Base-by-base conservation (phyloP, 2,329 filamentous ascomycete genomes). In the Fusarium nanum region DNA sequence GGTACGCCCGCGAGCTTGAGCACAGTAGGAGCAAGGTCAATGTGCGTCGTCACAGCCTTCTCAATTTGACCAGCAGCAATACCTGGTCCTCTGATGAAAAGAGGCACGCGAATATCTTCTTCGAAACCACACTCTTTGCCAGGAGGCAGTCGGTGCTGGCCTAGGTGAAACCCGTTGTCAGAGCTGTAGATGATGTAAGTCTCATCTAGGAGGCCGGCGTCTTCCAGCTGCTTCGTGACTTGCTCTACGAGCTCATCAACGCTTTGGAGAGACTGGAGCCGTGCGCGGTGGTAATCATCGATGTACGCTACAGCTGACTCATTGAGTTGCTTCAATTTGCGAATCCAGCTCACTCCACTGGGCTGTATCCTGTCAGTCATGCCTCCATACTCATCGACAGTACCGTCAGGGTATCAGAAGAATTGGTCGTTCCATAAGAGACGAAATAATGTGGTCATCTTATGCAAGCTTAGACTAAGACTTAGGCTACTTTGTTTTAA, bases 11-110 rank as follows among this genome's bases (percentile, higher is more conserved):
- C 83, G 2, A 80, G 64, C 22, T 82, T 77, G 37, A 91, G 80
- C 12, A 91, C 76, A 0, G 89, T 91, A 0, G 89, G 89, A 1
- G 87, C 88, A 3, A 92, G 78, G 70, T 91, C 89, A 5, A 89
- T 86, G 71, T 92, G 90, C 0, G 88, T 86, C 0, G 87, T 90
- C 3, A 87, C 83, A 4, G 81, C 79, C 12, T 83, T 77, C 20
- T 82, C 81, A 1, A 76, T 76, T 7, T 74, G 59, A 0, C 80
- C 80, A 20, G 80, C 72, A 0, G 83, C 77, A 3, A 90, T 76
- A 0, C 84, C 84, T 0, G 88, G 88, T 0, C 88, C 88, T 5
- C 87, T 82, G 27, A 89, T 80, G 32, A 86, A 81, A 7, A 90
- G 75, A 0, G 88, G 88, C 1, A 90, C 84, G 4, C 87, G 84